Percentiles rank a stretch among this genome's conserved stretches.
phyloP scores from a whole-genome alignment of 768 basidiomycete species.

The Daedaleopsis nitida region DNA sequence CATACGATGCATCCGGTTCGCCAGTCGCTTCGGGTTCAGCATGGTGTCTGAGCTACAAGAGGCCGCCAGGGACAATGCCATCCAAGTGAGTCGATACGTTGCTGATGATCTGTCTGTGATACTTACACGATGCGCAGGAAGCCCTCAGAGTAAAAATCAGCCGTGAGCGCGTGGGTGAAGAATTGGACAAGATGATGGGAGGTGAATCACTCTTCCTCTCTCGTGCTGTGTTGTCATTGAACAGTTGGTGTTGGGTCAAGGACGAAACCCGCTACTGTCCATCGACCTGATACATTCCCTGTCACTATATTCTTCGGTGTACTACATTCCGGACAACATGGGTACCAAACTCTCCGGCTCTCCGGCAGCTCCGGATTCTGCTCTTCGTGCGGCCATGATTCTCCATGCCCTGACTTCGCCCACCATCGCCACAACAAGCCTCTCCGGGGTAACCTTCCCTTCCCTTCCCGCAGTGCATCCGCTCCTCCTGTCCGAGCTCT shows the following conservation, averaged over 20 bases:
- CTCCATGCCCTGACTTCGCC: conserved; percentile 51
- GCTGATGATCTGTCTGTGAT: not conserved
- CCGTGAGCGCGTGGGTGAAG: conserved; percentile 89
- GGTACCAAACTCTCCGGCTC: conserved; percentile 46
- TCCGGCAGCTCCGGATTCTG: conserved; percentile 40
- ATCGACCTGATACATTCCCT: conserved; percentile 76
- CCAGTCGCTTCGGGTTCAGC: conserved; percentile 84
- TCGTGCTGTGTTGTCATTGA: not conserved
- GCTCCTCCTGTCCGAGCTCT: conserved; percentile 39
- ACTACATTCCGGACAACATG: conserved; percentile 54
- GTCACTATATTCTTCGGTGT: conserved; percentile 67
- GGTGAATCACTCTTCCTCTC: conserved; percentile 41
- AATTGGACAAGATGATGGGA: conserved; percentile 92
- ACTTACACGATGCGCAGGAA: conserved; percentile 39
- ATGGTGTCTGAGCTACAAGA: conserved; percentile 68
- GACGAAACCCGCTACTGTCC: conserved; percentile 70
- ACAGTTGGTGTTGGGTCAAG: conserved; percentile 39
- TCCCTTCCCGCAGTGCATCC: conserved; percentile 49
- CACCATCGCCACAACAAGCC: conserved; percentile 15
- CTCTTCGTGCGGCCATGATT: conserved; percentile 59
- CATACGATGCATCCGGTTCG: conserved; percentile 88
- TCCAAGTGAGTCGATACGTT: conserved; percentile 53
- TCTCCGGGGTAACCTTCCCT: conserved; percentile 15
- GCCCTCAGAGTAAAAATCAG: conserved; percentile 81
- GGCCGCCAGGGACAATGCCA: conserved; percentile 59